phyloP scores from a whole-genome alignment of 2,329 filamentous ascomycete genomes.

The Penicillium decumbens region DNA sequence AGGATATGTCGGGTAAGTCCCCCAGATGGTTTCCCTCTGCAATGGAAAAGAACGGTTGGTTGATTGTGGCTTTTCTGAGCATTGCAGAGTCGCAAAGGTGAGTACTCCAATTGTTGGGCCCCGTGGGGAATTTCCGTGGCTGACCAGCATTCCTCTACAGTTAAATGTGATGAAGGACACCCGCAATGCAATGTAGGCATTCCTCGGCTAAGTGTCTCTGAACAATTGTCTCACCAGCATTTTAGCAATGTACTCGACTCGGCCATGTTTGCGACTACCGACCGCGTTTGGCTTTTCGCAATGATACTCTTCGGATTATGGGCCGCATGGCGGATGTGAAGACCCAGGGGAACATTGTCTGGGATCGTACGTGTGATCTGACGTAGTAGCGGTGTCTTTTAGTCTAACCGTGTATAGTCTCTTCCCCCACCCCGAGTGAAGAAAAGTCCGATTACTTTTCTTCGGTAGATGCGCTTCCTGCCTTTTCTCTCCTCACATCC shows the following conservation, averaged over 20 bases:
- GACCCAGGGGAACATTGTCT: constrained; percentile 50
- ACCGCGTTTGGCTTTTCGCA: constrained; percentile 52
- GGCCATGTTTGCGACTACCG: constrained; percentile 57
- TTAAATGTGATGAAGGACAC: constrained; percentile 55
- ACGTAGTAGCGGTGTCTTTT: neutral
- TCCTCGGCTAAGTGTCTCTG: constrained; percentile 3
- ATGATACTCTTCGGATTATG: constrained; percentile 50
- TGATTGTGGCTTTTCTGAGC: constrained; percentile 4
- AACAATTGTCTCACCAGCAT: constrained; percentile 8
- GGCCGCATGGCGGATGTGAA: constrained; percentile 51
- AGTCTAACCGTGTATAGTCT: constrained; percentile 24
- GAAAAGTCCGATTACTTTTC: constrained; percentile 28
- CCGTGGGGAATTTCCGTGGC: constrained; percentile 7
- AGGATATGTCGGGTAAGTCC: constrained; percentile 44
- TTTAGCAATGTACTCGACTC: constrained; percentile 52
- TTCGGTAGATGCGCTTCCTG: constrained; percentile 48
- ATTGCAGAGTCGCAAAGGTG: constrained; percentile 41
- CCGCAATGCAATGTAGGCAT: constrained; percentile 51
- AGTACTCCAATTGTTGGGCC: constrained; percentile 8
- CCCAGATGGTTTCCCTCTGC: constrained; percentile 2
- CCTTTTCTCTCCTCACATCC: constrained; percentile 50
- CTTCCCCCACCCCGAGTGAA: constrained; percentile 27
- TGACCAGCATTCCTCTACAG: constrained; percentile 29
- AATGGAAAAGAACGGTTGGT: neutral
- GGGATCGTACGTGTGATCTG: constrained; percentile 48